Conservation (phyloP, 2,329 filamentous ascomycete species). For the Alternaria rosae region DNA sequence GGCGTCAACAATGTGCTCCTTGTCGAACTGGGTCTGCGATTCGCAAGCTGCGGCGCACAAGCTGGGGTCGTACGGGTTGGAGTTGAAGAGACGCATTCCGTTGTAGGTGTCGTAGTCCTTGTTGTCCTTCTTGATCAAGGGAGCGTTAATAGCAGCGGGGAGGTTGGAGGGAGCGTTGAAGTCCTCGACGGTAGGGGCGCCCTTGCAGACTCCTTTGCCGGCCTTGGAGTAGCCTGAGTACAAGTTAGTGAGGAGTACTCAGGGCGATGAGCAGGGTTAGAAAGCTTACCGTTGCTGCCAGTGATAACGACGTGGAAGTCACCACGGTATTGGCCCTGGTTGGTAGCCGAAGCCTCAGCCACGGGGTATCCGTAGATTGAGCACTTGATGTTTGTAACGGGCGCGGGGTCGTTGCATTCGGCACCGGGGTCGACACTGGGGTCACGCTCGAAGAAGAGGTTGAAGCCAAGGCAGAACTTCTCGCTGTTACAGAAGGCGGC, state of each 20-base stretch:
- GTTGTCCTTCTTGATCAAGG: slow-evolving; percentile 16
- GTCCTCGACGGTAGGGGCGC: slow-evolving; percentile 9
- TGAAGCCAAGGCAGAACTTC: slow-evolving; percentile 39
- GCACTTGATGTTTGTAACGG: slow-evolving; percentile 39
- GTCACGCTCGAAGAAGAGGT: slow-evolving; percentile 41
- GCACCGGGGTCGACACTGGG: slow-evolving; percentile 22
- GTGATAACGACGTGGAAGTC: slow-evolving; percentile 37
- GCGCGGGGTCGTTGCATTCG: slow-evolving; percentile 26
- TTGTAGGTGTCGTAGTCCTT: slow-evolving; percentile 33
- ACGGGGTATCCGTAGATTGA: slow-evolving; percentile 40
- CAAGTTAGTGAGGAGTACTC: neutral
- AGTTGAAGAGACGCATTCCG: slow-evolving; percentile 40
- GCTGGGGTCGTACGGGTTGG: slow-evolving; percentile 36
- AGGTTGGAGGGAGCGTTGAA: slow-evolving; percentile 30
- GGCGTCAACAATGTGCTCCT: slow-evolving; percentile 29
- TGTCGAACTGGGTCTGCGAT: slow-evolving; percentile 47
- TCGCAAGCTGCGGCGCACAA: slow-evolving; percentile 47
- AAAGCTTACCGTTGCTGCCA: slow-evolving; percentile 31
- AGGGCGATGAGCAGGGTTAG: neutral
- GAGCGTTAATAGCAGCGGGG: slow-evolving; percentile 38
- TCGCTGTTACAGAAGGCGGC: slow-evolving; percentile 32
- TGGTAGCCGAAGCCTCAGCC: slow-evolving; percentile 23
- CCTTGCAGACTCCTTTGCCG: slow-evolving; percentile 3
- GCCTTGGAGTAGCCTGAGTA: slow-evolving; percentile 35
- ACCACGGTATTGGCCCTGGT: slow-evolving; percentile 32